Conservation (phyloP, 208 protist species). For the Trypanosoma rangeli region DNA sequence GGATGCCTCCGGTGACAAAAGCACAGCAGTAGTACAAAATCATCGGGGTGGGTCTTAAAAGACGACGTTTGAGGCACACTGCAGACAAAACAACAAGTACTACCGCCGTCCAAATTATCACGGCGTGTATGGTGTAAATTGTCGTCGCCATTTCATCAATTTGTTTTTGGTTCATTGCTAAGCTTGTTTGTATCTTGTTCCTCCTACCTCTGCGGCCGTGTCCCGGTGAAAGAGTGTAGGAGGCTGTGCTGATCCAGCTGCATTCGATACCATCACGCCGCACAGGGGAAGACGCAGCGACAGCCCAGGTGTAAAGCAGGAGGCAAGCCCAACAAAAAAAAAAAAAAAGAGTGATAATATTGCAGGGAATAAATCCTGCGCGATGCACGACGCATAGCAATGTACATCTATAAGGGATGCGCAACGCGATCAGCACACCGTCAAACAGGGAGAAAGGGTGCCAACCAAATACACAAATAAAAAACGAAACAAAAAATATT, state of each 20-base stretch:
- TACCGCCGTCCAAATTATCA: slow-evolving; percentile 11
- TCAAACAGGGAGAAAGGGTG: too few species aligned
- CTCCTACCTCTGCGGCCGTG: background rate
- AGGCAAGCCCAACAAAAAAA: background rate
- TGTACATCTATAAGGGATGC: too few species aligned
- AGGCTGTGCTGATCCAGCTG: too few species aligned
- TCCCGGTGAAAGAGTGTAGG: background rate
- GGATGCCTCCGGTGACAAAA: background rate
- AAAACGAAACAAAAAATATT: too few species aligned
- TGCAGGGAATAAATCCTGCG: background rate
- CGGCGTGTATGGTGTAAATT: background rate
- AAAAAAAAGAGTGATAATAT: background rate
- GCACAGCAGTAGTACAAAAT: slow-evolving; percentile 1
- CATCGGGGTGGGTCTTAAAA: background rate
- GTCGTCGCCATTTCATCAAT: background rate
- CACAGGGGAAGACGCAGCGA: too few species aligned
- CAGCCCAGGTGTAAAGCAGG: background rate
- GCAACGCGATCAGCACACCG: too few species aligned
- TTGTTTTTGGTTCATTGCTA: background rate
- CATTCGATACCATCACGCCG: background rate
- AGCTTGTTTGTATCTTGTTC: slow-evolving; percentile 4
- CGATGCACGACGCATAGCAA: too few species aligned
- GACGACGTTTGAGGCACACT: background rate
- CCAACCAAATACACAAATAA: too few species aligned
- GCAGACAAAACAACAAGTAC: background rate